Evolutionary conservation across 225 moss, liverwort and hornwort genomes (phyloP), one percentile per base, ranked within the genome.

Genomic region (Lunularia cruciata): DNA sequence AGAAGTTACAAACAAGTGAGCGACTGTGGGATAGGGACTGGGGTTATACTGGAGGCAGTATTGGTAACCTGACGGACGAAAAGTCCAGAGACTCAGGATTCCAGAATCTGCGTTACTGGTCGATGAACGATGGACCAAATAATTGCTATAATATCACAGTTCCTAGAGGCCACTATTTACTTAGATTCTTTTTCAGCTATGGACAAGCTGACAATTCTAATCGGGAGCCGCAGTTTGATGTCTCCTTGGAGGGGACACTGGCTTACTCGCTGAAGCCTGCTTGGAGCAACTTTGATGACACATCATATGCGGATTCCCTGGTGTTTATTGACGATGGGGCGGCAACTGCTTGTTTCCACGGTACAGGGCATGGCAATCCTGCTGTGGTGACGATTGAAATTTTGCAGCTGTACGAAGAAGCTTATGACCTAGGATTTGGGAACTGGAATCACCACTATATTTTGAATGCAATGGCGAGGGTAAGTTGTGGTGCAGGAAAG

Each of bases 81-180:
- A 74, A 68, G 73, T 74, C 82, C 33, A 76, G 77, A 60, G 85
- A 80, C 0, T n/a, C 77, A 8, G 78, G 78, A 0, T 86, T 92
- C 14, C 83, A 82, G 54, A 83, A 78, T 31, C 43, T 89, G n/a
- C 89, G 96, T 32, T 91, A 84, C 67, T 98, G 93, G 65, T 78
- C 84, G 33, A 79, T 78, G 40, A 68, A 78, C 2, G 93, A 98
- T 35, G 96, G 96, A 13, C 82, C 79, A 16, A 84, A 98, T 42
- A 92, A 82, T 60, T 98, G 96, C 73, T 98, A 98, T 83, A 98
- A 98, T 75, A 76, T 98, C 36, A 79, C 85, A 39, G 90, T 92
- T 31, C 89, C 96, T 5, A 79, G 73, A 18, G 96, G 96, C 38
- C 93, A 93, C 46, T 98, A 98, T 72, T 73, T 86, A 60, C 75